These are phyloP conservation scores for Nannochloris sp. DNA, from an alignment of 139 green algal genomes.

Conservation along the genomic window DNA sequence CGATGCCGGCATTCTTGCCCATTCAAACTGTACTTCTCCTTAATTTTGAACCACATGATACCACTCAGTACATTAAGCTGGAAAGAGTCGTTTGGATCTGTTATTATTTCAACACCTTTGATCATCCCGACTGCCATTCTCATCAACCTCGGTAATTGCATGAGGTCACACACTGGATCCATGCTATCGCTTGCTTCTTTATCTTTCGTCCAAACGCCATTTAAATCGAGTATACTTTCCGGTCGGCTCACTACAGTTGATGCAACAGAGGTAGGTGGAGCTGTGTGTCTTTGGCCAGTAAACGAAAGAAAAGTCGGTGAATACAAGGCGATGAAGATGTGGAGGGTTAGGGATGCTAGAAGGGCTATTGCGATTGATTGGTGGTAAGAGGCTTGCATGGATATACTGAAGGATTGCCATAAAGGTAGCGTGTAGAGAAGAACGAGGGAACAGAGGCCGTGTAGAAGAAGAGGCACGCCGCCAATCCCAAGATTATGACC, in stretches of 20 bases:
- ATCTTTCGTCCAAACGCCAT: slow-evolving; percentile 16
- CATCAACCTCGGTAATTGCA: slow-evolving; percentile 13
- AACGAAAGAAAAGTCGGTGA: too few relatives aligned
- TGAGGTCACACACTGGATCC: slow-evolving; percentile 14
- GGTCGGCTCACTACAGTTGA: slow-evolving; percentile 3
- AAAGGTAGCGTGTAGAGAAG: too few relatives aligned
- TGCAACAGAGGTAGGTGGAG: too few relatives aligned
- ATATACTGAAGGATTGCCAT: too few relatives aligned
- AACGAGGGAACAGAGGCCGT: neutral
- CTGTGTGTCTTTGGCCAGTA: too few relatives aligned
- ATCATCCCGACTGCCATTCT: slow-evolving; percentile 19
- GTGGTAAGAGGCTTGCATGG: too few relatives aligned
- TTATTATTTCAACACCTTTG: slow-evolving; percentile 6
- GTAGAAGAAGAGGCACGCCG: neutral
- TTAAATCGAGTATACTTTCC: neutral
- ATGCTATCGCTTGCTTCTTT: slow-evolving; percentile 6
- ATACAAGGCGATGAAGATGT: too few relatives aligned
- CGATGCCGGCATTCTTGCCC: neutral
- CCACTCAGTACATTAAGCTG: slow-evolving; percentile 13
- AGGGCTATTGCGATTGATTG: too few relatives aligned
- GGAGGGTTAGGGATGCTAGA: too few relatives aligned
- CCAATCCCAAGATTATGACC: too few relatives aligned
- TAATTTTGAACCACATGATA: slow-evolving; percentile 31
- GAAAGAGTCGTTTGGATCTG: neutral
- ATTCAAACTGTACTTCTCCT: neutral